phyloP scores from a whole-genome alignment of 2,329 filamentous ascomycete genomes.

The Ascochyta fabae region DNA sequence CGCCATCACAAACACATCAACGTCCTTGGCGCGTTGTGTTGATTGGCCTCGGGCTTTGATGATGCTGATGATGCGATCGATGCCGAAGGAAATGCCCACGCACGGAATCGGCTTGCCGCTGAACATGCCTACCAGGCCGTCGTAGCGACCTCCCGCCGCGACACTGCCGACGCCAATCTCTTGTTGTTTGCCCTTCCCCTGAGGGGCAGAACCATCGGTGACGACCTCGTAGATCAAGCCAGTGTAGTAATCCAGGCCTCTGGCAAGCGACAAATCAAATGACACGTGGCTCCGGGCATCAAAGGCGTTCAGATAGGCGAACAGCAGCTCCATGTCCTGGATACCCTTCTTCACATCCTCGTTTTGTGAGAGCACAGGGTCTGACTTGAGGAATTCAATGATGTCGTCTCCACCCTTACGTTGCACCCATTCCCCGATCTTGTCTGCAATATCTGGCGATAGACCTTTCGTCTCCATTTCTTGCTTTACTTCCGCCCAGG shows the following conservation, averaged over 20 bases:
- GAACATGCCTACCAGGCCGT: constrained; percentile 95
- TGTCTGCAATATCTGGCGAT: constrained; percentile 76
- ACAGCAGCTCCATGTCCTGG: constrained; percentile 79
- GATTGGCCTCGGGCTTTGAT: constrained; percentile 77
- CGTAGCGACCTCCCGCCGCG: constrained; percentile 88
- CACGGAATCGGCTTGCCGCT: constrained; percentile 88
- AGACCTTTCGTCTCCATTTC: constrained; percentile 97
- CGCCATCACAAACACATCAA: constrained; percentile 94
- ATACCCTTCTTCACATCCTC: constrained; percentile 76
- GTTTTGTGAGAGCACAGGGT: constrained; percentile 58
- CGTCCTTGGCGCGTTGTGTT: constrained; percentile 70
- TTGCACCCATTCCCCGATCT: constrained; percentile 84
- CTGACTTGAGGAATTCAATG: constrained; percentile 53
- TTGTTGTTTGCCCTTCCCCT: constrained; percentile 43
- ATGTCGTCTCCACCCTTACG: constrained; percentile 78
- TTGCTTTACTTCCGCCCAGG: constrained; percentile 86
- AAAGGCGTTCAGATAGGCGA: constrained; percentile 82
- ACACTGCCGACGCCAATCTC: constrained; percentile 81
- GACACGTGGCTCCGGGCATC: constrained; percentile 75
- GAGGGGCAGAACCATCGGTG: constrained; percentile 74
- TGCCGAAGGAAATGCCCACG: constrained; percentile 89
- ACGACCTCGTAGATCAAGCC: constrained; percentile 90
- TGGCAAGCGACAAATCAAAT: constrained; percentile 87
- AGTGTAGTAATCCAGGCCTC: constrained; percentile 92
- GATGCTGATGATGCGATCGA: constrained; percentile 94